Percentiles rank a stretch among this genome's conserved stretches.
Conservation (phyloP, 1,139 yeast species). For the Debaryomyces psychrophilus region DNA sequence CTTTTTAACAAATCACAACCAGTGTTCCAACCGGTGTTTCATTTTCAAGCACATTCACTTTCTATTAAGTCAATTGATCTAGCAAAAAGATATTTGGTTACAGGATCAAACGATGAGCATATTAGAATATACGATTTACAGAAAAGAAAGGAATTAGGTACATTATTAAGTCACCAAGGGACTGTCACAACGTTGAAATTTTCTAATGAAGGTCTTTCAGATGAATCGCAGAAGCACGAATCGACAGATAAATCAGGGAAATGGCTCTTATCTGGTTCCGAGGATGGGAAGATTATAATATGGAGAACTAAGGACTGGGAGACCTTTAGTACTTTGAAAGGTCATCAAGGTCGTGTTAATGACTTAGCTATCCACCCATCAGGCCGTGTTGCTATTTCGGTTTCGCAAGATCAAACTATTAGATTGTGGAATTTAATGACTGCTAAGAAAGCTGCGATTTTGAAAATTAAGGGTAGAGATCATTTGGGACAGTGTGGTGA, state of each 20-base stretch:
- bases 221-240: slow-evolving; percentile 16
- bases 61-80: slow-evolving; percentile 84
- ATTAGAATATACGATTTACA: slow-evolving; percentile 92
- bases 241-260: slow-evolving; percentile 55
- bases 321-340: slow-evolving; percentile 81
- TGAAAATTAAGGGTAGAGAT: slow-evolving; percentile 71
- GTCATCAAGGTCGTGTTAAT: slow-evolving; percentile 75
- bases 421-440: slow-evolving; percentile 97
- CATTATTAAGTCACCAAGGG: slow-evolving; percentile 87
- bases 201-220: slow-evolving; percentile 48
- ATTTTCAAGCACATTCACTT: slow-evolving; percentile 90
- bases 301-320: slow-evolving; percentile 99
- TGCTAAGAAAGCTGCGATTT: slow-evolving; percentile 87
- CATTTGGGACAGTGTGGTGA: slow-evolving; percentile 68
- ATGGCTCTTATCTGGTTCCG: slow-evolving; percentile 90
- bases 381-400: slow-evolving; percentile 90
- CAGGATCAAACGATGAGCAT: slow-evolving; percentile 96
- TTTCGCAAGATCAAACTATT: slow-evolving; percentile 80
- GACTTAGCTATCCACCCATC: slow-evolving; percentile 90
- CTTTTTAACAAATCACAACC: slow-evolving; percentile 48
- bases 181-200: slow-evolving; percentile 78
- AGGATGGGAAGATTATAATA: slow-evolving; percentile 84
- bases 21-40: slow-evolving; percentile 89
- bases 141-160: slow-evolving; percentile 91
- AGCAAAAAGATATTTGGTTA: slow-evolving; percentile 82